These are phyloP conservation scores for Ceratocystis papillata DNA, from an alignment of 2,329 filamentous ascomycete species.

Conservation along the genomic window DNA sequence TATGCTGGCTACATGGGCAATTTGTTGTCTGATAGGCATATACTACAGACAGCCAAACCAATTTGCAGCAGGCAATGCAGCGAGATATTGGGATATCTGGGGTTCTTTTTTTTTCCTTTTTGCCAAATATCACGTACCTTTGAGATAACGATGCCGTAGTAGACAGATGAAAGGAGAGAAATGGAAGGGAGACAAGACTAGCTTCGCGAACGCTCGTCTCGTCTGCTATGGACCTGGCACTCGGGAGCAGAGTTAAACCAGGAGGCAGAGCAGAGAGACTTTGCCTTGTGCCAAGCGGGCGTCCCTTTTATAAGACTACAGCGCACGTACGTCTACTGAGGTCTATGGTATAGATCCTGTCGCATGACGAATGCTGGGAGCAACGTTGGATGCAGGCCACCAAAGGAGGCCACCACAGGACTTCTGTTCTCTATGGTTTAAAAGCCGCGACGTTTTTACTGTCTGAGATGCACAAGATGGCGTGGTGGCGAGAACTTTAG, in stretches of 20 bases:
- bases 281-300: not conserved
- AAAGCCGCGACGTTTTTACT: not conserved
- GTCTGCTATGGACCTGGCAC: not conserved
- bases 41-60: not conserved
- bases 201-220: not conserved
- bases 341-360: conserved; percentile 11
- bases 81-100: not conserved
- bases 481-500: not conserved
- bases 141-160: not conserved
- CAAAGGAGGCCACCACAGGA: not conserved
- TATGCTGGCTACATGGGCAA: not conserved
- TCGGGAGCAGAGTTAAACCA: not conserved
- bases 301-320: conserved; percentile 2
- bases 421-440: not conserved
- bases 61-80: not conserved
- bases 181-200: not conserved
- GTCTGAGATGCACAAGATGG: not conserved
- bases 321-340: conserved; percentile 10
- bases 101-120: too few species aligned
- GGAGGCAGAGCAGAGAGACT: not conserved
- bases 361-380: conserved; percentile 4
- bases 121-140: not conserved
- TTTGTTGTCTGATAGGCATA: not conserved
- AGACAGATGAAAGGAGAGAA: not conserved
- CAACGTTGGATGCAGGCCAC: not conserved